Conservation (phyloP, 2,329 filamentous ascomycete species). For the Tolypocladium paradoxum region DNA sequence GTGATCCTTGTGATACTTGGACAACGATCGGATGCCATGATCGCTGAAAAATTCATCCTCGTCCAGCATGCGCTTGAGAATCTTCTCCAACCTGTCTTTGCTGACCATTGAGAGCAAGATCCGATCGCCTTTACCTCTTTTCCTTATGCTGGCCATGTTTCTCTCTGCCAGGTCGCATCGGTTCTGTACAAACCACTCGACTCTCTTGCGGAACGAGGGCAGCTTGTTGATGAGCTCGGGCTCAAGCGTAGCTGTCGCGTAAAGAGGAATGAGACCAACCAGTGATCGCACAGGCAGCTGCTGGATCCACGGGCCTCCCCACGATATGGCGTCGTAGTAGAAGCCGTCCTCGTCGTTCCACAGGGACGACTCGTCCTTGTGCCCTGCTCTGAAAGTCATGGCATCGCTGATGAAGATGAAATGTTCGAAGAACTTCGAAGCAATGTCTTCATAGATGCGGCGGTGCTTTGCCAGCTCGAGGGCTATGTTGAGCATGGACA, state of each 20-base stretch:
- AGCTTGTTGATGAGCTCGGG: conserved; percentile 88
- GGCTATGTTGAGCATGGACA: conserved; percentile 95
- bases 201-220: conserved; percentile 81
- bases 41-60: conserved; percentile 88
- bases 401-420: conserved; percentile 97
- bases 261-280: conserved; percentile 87
- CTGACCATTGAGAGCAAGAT: conserved; percentile 84
- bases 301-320: conserved; percentile 86
- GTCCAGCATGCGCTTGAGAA: conserved; percentile 84
- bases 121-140: conserved; percentile 80
- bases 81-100: conserved; percentile 82
- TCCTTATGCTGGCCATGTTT: conserved; percentile 88
- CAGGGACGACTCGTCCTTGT: conserved; percentile 65
- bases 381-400: conserved; percentile 72
- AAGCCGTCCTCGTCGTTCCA: conserved; percentile 97
- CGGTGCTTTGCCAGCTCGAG: conserved; percentile 92
- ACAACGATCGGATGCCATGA: conserved; percentile 84
- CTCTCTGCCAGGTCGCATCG: conserved; percentile 77
- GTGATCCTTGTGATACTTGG: conserved; percentile 80
- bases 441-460: conserved; percentile 91
- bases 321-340: conserved; percentile 97
- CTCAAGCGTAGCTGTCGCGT: conserved; percentile 83
- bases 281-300: conserved; percentile 87
- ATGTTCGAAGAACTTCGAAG: conserved; percentile 97
- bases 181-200: conserved; percentile 92